phyloP scores from a whole-genome alignment of 164 flowering plant species.

The Saururus chinensis region DNA sequence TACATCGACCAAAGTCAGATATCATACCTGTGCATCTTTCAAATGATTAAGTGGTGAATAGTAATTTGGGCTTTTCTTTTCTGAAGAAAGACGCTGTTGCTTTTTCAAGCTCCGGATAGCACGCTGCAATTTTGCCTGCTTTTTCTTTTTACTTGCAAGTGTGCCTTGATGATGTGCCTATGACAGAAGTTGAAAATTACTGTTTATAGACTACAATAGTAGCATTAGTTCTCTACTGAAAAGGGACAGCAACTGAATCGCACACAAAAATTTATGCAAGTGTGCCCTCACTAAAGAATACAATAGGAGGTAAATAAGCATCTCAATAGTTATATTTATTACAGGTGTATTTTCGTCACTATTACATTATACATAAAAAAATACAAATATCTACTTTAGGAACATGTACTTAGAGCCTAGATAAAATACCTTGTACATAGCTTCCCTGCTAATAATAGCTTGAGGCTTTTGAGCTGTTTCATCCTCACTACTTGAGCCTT shows the following conservation, averaged over 20 bases:
- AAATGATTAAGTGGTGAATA: constrained; percentile 82
- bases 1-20: constrained; percentile 16
- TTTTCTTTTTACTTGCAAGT: constrained; percentile 81
- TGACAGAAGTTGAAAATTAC: not conserved
- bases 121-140: constrained; percentile 84
- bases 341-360: not conserved
- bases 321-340: not conserved
- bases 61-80: constrained; percentile 33
- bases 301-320: not conserved
- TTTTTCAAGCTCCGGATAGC: constrained; percentile 80
- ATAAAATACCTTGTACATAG: constrained; percentile 60
- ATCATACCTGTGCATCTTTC: constrained; percentile 77
- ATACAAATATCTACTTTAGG: not conserved
- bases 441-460: constrained; percentile 44
- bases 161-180: constrained; percentile 89
- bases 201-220: too few species aligned
- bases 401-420: not conserved
- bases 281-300: not conserved
- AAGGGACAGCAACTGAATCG: too few species aligned
- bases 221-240: too few species aligned
- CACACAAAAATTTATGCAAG: too few species aligned
- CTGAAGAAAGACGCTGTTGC: constrained; percentile 62
- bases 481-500: constrained; percentile 64
- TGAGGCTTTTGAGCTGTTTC: constrained; percentile 44
- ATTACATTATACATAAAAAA: too few species aligned